Conservation (phyloP, 2,329 filamentous ascomycete genomes). For the Aspergillus sp. region DNA sequence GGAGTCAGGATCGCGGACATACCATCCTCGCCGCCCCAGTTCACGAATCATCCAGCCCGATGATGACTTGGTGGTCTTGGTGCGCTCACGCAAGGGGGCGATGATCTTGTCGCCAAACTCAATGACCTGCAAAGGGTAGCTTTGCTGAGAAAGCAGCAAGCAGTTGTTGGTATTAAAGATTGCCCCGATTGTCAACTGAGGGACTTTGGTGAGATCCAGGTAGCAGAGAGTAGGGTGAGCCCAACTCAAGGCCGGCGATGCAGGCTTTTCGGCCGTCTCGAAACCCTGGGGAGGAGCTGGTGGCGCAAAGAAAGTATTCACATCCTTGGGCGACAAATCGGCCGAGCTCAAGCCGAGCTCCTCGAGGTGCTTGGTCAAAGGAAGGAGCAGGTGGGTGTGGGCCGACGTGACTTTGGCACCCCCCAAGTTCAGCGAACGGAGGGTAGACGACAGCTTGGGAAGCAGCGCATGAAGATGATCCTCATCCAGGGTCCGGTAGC, state of each 20-base stretch:
- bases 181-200: slow-evolving; percentile 46
- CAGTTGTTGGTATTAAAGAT: slow-evolving; percentile 51
- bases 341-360: slow-evolving; percentile 64
- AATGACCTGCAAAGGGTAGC: slow-evolving; percentile 65
- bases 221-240: slow-evolving; percentile 59
- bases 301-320: slow-evolving; percentile 54
- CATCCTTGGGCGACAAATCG: slow-evolving; percentile 55
- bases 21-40: slow-evolving; percentile 61
- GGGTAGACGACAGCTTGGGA: slow-evolving; percentile 54
- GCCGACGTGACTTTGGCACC: slow-evolving; percentile 60
- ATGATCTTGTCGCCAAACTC: slow-evolving; percentile 65
- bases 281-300: slow-evolving; percentile 28
- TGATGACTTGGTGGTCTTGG: slow-evolving; percentile 45
- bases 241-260: slow-evolving; percentile 28
- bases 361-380: slow-evolving; percentile 63
- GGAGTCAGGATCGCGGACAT: slow-evolving; percentile 40
- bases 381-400: slow-evolving; percentile 57
- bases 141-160: slow-evolving; percentile 50
- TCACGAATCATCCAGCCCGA: slow-evolving; percentile 66
- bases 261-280: slow-evolving; percentile 12
- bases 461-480: slow-evolving; percentile 59
- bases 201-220: slow-evolving; percentile 66
- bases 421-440: slow-evolving; percentile 67
- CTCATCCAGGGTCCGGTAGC: slow-evolving; percentile 61
- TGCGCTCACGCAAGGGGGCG: slow-evolving; percentile 55